A percentile compares a stretch with the other conserved stretches of the same genome.
Evolutionary conservation across 352 stramenopile genomes (phyloP).

Genomic region (Globisporangium nodosum): DNA sequence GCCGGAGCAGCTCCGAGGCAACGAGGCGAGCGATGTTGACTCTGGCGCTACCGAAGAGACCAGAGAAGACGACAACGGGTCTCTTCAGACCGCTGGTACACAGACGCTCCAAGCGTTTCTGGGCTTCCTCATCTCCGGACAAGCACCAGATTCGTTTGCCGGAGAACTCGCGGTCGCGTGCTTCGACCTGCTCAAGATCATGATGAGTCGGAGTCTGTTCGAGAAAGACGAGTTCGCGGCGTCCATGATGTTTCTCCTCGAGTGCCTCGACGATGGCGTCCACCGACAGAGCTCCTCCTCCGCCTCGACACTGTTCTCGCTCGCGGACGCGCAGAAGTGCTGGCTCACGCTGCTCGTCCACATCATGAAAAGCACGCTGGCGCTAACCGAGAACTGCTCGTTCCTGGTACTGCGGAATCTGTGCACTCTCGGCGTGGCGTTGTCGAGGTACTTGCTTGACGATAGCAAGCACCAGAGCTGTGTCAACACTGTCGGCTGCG

Average conservation of each 20-base stretch:
- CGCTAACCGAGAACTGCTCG: conserved; percentile 35
- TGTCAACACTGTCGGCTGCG: neutral
- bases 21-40: neutral
- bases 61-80: neutral
- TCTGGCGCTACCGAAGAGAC: neutral
- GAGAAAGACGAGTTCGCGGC: conserved; percentile 54
- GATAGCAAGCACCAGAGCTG: conserved; percentile 38
- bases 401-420: conserved; percentile 54
- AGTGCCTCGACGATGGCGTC: conserved; percentile 39
- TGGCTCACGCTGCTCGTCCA: conserved; percentile 60
- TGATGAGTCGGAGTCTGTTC: conserved; percentile 35
- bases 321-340: conserved; percentile 35
- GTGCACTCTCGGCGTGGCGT: conserved; percentile 38
- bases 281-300: neutral
- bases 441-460: conserved; percentile 50
- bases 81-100: neutral
- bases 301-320: neutral
- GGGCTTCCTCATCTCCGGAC: conserved; percentile 14
- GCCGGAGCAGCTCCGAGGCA: neutral
- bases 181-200: conserved; percentile 33
- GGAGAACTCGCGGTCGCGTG: conserved; percentile 22
- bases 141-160: conserved; percentile 2
- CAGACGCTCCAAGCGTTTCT: conserved; percentile 15
- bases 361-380: conserved; percentile 39
- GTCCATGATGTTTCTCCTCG: conserved; percentile 58